phyloP scores from a whole-genome alignment of 2,329 filamentous ascomycete genomes.

The Ophiostoma tasmaniense region DNA sequence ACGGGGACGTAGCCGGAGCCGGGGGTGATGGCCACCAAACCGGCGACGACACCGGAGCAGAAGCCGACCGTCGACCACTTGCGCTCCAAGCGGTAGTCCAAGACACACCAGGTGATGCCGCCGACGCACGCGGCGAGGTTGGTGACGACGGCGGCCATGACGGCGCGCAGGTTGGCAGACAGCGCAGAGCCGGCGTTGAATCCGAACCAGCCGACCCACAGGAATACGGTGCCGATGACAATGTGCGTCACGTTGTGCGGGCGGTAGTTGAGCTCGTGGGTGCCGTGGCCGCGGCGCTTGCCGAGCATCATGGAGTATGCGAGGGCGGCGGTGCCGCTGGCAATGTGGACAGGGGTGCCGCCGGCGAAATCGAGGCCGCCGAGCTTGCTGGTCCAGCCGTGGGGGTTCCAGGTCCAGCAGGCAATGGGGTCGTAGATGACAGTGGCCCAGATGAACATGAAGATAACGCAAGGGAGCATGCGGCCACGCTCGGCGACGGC shows the following conservation, averaged over 20 bases:
- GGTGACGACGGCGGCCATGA: constrained; percentile 81
- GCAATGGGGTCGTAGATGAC: constrained; percentile 87
- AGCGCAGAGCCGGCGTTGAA: constrained; percentile 86
- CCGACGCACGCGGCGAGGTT: constrained; percentile 78
- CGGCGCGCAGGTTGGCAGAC: constrained; percentile 69
- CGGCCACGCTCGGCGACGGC: constrained; percentile 80
- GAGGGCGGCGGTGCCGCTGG: constrained; percentile 72
- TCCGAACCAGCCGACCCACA: constrained; percentile 96
- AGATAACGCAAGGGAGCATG: constrained; percentile 80
- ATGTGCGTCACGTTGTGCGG: constrained; percentile 91
- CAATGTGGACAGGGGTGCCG: constrained; percentile 82
- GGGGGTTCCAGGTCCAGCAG: constrained; percentile 88
- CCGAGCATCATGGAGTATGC: constrained; percentile 90
- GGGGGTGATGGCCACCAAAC: constrained; percentile 80
- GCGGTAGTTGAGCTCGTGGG: constrained; percentile 72
- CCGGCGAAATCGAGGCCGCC: constrained; percentile 84
- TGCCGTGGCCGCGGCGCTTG: constrained; percentile 75
- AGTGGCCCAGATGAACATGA: constrained; percentile 90
- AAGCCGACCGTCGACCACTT: constrained; percentile 94
- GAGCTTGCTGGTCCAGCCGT: constrained; percentile 70
- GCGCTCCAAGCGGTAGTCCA: constrained; percentile 80
- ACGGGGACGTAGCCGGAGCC: constrained; percentile 76
- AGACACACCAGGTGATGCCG: constrained; percentile 79
- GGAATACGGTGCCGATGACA: constrained; percentile 83
- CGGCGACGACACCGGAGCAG: constrained; percentile 82